A percentile compares a stretch with the other conserved stretches of the same genome.
Conservation (phyloP, 1,139 yeast species). For the Lodderomyces oxycetoniae region DNA sequence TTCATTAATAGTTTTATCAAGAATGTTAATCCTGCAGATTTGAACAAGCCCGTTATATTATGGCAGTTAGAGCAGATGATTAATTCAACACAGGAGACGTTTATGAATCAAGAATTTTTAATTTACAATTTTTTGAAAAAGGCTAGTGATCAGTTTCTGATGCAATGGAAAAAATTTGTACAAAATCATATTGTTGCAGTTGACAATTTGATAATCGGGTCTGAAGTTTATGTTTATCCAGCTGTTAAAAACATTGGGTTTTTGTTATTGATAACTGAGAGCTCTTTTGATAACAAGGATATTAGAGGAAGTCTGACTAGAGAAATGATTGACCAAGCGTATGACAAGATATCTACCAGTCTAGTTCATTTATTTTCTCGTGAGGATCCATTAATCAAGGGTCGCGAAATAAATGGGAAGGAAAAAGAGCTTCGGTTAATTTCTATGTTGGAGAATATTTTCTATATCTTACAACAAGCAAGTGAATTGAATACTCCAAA, state of each 20-base stretch:
- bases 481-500: slow-evolving; percentile 18
- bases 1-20: slow-evolving; percentile 35
- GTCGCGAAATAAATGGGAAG: slow-evolving; percentile 49
- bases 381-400: slow-evolving; percentile 44
- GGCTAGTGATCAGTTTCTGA: slow-evolving; percentile 47
- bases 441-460: slow-evolving; percentile 59
- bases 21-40: slow-evolving; percentile 34
- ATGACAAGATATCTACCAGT: slow-evolving; percentile 33
- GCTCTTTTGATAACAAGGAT: slow-evolving; percentile 26
- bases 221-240: slow-evolving; percentile 40
- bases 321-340: slow-evolving; percentile 37
- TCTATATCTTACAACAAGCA: slow-evolving; percentile 52
- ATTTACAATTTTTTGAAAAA: slow-evolving; percentile 47
- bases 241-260: slow-evolving; percentile 32
- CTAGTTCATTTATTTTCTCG: slow-evolving; percentile 33
- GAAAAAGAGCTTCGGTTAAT: slow-evolving; percentile 56
- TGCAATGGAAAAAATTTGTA: slow-evolving; percentile 58
- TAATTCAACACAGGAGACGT: slow-evolving; percentile 32
- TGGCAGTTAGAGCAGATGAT: slow-evolving; percentile 38
- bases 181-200: slow-evolving; percentile 51
- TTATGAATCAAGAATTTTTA: slow-evolving; percentile 64
- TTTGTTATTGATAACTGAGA: slow-evolving; percentile 32
- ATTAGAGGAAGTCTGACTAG: slow-evolving; percentile 25
- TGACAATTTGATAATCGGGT: slow-evolving; percentile 43
- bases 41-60: slow-evolving; percentile 34